A percentile compares a stretch with the other conserved stretches of the same genome.
Conservation (phyloP, 2,329 filamentous ascomycete genomes). For the Botryotinia globosa region DNA sequence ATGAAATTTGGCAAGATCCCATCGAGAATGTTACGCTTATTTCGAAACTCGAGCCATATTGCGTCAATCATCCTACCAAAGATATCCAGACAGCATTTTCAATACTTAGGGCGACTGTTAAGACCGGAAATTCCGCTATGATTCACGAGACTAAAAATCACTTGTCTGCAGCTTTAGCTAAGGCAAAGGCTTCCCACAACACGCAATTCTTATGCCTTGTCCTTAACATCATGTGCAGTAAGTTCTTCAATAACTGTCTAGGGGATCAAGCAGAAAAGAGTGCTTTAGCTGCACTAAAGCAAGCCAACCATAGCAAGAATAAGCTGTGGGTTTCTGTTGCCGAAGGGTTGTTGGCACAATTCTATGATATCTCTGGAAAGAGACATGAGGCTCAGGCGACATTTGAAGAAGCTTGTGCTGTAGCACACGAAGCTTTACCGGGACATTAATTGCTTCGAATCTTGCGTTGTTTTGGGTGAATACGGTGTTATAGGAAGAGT, state of each 20-base stretch:
- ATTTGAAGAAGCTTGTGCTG: slow-evolving; percentile 43
- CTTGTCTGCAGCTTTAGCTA: slow-evolving; percentile 69
- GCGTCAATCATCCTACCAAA: slow-evolving; percentile 65
- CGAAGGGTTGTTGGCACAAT: slow-evolving; percentile 73
- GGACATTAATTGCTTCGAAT: slow-evolving; percentile 8
- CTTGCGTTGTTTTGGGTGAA: not conserved
- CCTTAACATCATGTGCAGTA: slow-evolving; percentile 79
- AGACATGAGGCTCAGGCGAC: slow-evolving; percentile 47
- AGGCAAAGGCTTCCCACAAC: slow-evolving; percentile 68
- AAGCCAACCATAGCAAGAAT: slow-evolving; percentile 68
- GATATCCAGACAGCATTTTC: slow-evolving; percentile 77
- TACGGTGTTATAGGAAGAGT: not conserved
- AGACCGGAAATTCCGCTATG: slow-evolving; percentile 58
- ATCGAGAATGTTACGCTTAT: slow-evolving; percentile 59
- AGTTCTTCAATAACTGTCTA: slow-evolving; percentile 58
- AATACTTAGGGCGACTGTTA: slow-evolving; percentile 67
- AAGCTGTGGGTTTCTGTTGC: slow-evolving; percentile 77
- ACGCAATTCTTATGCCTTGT: slow-evolving; percentile 78
- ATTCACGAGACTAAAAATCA: slow-evolving; percentile 77
- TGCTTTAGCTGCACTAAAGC: slow-evolving; percentile 64
- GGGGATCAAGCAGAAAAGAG: slow-evolving; percentile 79
- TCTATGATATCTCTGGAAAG: slow-evolving; percentile 70
- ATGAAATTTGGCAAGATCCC: slow-evolving; percentile 56
- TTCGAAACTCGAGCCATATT: slow-evolving; percentile 64
- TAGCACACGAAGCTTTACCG: slow-evolving; percentile 32